Conservation (phyloP, 2,329 filamentous ascomycete genomes). For the Xylariaceae sp. region DNA sequence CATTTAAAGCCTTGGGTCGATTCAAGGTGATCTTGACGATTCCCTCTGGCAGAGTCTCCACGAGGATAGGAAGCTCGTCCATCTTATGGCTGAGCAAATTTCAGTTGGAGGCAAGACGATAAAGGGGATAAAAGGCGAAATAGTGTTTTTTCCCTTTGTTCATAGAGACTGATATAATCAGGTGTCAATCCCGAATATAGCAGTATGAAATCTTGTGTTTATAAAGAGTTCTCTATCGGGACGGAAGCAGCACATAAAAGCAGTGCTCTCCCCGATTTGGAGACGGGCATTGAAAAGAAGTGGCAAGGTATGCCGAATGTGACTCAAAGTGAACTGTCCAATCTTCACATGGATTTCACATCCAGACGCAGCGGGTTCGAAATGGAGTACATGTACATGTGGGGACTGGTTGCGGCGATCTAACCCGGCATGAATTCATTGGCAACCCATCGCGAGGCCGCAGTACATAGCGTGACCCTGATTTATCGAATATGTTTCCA, state of each 20-base stretch:
- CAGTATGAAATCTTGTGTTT: background rate
- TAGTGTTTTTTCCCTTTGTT: background rate
- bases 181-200: background rate
- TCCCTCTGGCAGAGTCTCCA: background rate
- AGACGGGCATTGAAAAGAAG: background rate
- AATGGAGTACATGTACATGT: background rate
- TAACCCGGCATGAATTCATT: background rate
- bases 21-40: constrained; percentile 6
- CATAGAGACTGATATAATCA: background rate
- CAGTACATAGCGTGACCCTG: too few species aligned
- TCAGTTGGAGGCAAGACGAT: background rate
- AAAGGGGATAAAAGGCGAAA: background rate
- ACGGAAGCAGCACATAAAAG: background rate
- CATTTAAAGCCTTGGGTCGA: constrained; percentile 1
- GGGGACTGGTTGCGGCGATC: background rate
- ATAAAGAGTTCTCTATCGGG: background rate
- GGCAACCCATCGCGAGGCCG: background rate
- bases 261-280: background rate
- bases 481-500: too few species aligned
- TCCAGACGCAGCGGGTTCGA: background rate
- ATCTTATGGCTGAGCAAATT: background rate
- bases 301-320: background rate
- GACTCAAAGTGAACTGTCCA: background rate
- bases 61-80: background rate
- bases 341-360: background rate